Conservation (phyloP, 2,329 filamentous ascomycete species). For the Monilinia aucupariae region DNA sequence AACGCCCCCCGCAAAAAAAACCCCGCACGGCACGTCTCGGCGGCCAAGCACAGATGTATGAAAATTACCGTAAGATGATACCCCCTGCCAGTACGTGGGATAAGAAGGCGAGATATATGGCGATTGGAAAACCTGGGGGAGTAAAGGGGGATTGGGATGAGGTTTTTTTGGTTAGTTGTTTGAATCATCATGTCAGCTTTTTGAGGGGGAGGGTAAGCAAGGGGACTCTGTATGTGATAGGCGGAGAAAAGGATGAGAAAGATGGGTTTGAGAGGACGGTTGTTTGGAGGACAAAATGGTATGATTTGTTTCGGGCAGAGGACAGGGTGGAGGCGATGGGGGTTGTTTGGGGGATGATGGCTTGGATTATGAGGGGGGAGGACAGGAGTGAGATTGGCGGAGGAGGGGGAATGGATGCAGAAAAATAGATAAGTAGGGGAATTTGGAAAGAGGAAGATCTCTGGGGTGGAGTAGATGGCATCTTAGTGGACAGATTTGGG, state of each 20-base stretch:
- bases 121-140: constrained; percentile 48
- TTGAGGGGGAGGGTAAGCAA: constrained; percentile 54
- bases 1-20: constrained; percentile 14
- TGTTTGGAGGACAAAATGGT: constrained; percentile 56
- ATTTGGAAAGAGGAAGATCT: not conserved
- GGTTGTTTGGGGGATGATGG: constrained; percentile 54
- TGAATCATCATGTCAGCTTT: constrained; percentile 58
- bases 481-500: not conserved
- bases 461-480: not conserved
- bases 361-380: constrained; percentile 49
- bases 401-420: constrained; percentile 25
- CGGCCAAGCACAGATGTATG: constrained; percentile 51
- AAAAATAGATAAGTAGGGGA: not conserved
- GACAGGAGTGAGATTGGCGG: not conserved
- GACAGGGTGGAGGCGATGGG: constrained; percentile 54
- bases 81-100: constrained; percentile 56
- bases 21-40: constrained; percentile 22
- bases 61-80: constrained; percentile 58
- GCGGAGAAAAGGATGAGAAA: constrained; percentile 42
- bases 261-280: constrained; percentile 40
- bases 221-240: constrained; percentile 48
- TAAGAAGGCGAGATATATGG: constrained; percentile 50
- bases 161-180: constrained; percentile 54
- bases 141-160: constrained; percentile 55
- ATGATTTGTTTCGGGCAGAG: constrained; percentile 50